Evolutionary conservation across 2,329 filamentous ascomycete genomes (phyloP), one percentile per base, ranked within the genome.

Genomic region (Aspergillus carbonarius): DNA sequence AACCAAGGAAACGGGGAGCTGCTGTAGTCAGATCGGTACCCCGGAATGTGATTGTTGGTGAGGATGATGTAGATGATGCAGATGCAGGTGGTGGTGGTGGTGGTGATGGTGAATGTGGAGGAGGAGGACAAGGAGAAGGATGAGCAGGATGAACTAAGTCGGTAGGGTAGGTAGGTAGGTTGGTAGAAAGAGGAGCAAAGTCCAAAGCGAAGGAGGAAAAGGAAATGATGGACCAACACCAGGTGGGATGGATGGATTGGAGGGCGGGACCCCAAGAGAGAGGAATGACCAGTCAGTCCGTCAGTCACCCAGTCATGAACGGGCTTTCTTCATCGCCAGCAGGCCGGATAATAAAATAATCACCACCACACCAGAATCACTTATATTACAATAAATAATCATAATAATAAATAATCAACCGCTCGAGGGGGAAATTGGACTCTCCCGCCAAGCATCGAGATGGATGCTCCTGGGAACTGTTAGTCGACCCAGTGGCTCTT

Each of bases 131-230:
- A 27, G 56, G 23, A 23, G 52, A 54, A 39, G 23, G 52, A 39
- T 25, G 54, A 42, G 32, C 3, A 32, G 30, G 30, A 32, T 32
- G 30, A 32, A 32, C 30, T 32, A 32, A 32, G 30, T 32, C 30
- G 48, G 27, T 44, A 55, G 47, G 49, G 23, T 42, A 48, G 37
- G 27, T 23, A 59, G 55, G 23, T 49, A 44, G 49, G 23, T 42
- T 44, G 37, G 27, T 23, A 59, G 55, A 30, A 52, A 44, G 42
- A 58, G 46, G 46, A 52, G 37, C 17, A 23, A 47, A 39, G 39
- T 23, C 5, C 23, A 23, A 57, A 42, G 34, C 18, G 20, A 57
- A n/a, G 17, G 27, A 57, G 54, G 40, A 51, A 57, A 48, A 44
- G 54, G 52, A 51, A 44, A 20, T 46, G 54, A 37, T 51, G 39